These are phyloP conservation scores for Paramecium octaurelia DNA, from an alignment of 73 alveolate species.

Conservation along the genomic window DNA sequence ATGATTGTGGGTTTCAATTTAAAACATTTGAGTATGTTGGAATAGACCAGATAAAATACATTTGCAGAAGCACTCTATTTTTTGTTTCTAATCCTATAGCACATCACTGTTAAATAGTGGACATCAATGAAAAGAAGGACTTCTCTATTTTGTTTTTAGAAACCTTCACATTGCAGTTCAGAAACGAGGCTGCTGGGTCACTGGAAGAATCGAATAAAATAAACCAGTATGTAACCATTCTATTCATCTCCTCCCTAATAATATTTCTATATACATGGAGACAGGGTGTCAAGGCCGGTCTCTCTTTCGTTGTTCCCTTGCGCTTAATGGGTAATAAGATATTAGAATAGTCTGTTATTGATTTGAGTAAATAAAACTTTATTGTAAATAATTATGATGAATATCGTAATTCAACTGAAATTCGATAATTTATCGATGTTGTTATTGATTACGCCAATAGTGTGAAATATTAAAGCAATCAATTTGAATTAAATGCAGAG, in stretches of 20 bases:
- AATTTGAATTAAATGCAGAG: not conserved
- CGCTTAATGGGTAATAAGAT: not conserved
- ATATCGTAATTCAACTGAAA: not conserved
- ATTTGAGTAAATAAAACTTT: not conserved
- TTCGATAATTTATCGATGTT: not conserved
- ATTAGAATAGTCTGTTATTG: not conserved
- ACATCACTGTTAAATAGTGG: not conserved
- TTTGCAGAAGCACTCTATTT: not conserved
- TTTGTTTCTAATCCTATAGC: not conserved
- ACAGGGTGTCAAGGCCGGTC: not conserved
- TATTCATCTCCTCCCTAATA: not conserved
- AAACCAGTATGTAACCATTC: not conserved
- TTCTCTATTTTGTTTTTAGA: not conserved
- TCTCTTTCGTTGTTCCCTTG: not conserved
- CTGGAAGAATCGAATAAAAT: not conserved
- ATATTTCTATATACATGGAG: conserved; percentile 3
- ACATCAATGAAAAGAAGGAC: not conserved
- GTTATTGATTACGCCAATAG: not conserved
- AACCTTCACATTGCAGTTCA: not conserved
- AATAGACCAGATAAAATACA: not conserved
- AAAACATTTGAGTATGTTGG: not conserved
- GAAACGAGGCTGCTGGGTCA: not conserved
- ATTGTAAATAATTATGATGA: not conserved
- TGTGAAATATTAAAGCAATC: not conserved
- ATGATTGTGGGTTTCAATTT: not conserved